These are phyloP conservation scores for Meyerozyma guilliermondii DNA, from an alignment of 1,139 yeast genomes.

Conservation along the genomic window DNA sequence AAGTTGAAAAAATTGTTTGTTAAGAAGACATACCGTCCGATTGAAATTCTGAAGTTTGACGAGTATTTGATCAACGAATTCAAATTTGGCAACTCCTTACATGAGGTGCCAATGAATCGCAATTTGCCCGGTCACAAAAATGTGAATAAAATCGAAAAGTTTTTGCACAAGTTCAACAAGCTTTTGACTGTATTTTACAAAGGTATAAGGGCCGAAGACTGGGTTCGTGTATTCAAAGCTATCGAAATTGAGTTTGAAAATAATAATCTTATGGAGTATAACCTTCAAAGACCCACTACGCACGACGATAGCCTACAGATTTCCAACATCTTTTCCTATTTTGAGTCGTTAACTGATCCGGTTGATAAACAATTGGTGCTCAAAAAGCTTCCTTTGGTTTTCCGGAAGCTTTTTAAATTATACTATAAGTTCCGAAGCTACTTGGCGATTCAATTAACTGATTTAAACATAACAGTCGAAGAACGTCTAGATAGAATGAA, in stretches of 20 bases:
- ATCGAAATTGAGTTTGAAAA: constrained; percentile 59
- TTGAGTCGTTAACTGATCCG: constrained; percentile 50
- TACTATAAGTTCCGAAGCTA: constrained; percentile 66
- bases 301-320: constrained; percentile 57
- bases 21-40: constrained; percentile 75
- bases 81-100: constrained; percentile 36
- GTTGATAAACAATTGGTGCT: constrained; percentile 40
- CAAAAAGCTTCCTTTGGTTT: constrained; percentile 61
- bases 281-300: constrained; percentile 33
- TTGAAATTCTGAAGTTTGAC: constrained; percentile 39
- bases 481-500: constrained; percentile 70
- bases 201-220: constrained; percentile 63
- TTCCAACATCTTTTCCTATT: constrained; percentile 67
- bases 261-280: constrained; percentile 57
- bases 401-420: constrained; percentile 61
- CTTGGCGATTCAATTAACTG: constrained; percentile 62
- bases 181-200: constrained; percentile 57
- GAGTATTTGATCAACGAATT: constrained; percentile 34
- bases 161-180: constrained; percentile 61
- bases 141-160: constrained; percentile 44
- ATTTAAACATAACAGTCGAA: constrained; percentile 47
- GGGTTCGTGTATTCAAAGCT: constrained; percentile 73
- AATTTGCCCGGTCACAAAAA: constrained; percentile 46
- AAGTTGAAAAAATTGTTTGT: constrained; percentile 69
- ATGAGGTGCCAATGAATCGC: constrained; percentile 45